phyloP scores from a whole-genome alignment of 805 yeast species.

The Starmerella bombicola region DNA sequence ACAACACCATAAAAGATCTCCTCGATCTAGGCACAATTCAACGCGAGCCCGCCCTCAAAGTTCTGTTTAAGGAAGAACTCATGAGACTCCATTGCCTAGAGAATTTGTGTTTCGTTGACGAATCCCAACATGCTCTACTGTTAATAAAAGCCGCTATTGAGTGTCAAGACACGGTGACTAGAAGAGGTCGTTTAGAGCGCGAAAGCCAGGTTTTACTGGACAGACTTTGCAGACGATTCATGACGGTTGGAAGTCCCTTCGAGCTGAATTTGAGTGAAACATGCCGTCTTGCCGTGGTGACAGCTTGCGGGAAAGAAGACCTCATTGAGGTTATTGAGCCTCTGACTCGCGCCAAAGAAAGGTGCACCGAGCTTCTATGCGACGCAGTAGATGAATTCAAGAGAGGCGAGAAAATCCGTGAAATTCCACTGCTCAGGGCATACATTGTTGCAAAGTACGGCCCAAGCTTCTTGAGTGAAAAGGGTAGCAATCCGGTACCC shows the following conservation, averaged over 20 bases:
- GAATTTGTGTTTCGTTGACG: conserved; percentile 11
- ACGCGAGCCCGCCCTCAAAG: conserved; percentile 18
- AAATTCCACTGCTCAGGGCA: conserved; percentile 2
- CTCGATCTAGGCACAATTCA: conserved; percentile 4
- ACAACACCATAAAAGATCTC: conserved; percentile 1
- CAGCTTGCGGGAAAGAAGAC: background rate
- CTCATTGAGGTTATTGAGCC: background rate
- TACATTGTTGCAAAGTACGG: conserved; percentile 4
- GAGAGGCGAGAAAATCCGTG: background rate
- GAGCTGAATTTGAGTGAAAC: conserved; percentile 14
- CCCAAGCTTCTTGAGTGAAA: too few relatives aligned
- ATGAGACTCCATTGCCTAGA: conserved; percentile 9
- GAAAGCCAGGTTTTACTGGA: background rate
- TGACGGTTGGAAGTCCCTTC: conserved; percentile 6
- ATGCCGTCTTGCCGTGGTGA: background rate
- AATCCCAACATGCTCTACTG: conserved; percentile 1
- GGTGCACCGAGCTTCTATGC: background rate
- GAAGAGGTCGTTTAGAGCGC: background rate
- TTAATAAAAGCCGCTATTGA: conserved; percentile 1
- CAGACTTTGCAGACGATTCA: background rate
- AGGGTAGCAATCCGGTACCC: too few relatives aligned
- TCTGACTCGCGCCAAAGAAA: background rate
- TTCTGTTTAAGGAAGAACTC: conserved; percentile 13
- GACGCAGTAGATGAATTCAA: conserved; percentile 4
- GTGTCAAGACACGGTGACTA: conserved; percentile 4